These are phyloP conservation scores for Daedaleopsis nitida DNA, from an alignment of 768 basidiomycete genomes.

Conservation along the genomic window DNA sequence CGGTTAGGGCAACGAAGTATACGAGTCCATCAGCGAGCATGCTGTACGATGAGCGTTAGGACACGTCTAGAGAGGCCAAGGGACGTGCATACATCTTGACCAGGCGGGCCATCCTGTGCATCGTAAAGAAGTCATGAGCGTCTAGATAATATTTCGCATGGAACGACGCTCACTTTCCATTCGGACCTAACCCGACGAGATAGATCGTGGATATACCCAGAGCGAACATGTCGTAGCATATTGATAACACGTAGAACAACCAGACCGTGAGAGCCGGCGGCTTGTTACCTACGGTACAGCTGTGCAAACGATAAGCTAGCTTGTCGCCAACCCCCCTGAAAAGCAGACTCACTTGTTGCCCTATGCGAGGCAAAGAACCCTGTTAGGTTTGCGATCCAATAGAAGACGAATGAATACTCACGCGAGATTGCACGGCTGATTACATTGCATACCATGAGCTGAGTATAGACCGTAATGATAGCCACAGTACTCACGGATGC, in stretches of 20 bases:
- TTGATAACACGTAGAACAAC: constrained; percentile 59
- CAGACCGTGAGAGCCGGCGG: constrained; percentile 44
- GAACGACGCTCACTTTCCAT: constrained; percentile 29
- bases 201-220: constrained; percentile 52
- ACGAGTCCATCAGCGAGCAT: constrained; percentile 71
- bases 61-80: background rate
- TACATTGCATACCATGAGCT: background rate
- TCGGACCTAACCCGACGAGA: constrained; percentile 49
- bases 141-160: background rate
- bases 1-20: constrained; percentile 59
- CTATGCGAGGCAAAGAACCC: constrained; percentile 8
- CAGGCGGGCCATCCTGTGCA: constrained; percentile 27
- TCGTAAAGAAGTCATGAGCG: background rate
- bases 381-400: background rate
- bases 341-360: constrained; percentile 9
- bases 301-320: constrained; percentile 21
- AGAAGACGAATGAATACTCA: constrained; percentile 6
- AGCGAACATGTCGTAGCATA: constrained; percentile 57
- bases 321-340: background rate
- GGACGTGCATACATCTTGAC: constrained; percentile 26
- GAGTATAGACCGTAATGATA: background rate
- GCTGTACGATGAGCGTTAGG: constrained; percentile 34
- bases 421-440: constrained; percentile 16
- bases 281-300: constrained; percentile 50
- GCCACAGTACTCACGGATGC: constrained; percentile 43